Evolutionary conservation across 345 rosid species (phyloP), one percentile per base, ranked within the genome.

Genomic region (Euphorbia peplus): DNA sequence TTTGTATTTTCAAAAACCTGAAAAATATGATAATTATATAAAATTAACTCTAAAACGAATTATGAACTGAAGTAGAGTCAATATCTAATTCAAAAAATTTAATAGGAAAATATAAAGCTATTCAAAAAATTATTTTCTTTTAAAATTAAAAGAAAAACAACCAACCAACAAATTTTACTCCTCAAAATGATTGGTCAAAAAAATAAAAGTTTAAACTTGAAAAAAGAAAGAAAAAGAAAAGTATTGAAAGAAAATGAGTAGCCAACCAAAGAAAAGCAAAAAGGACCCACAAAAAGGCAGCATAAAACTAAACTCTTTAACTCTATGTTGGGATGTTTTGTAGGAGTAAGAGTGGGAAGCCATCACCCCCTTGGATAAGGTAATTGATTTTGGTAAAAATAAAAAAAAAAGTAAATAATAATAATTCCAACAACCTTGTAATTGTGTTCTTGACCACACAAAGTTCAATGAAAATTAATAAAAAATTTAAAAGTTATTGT

Each of bases 401-500:
- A 19, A 24, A 60, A 21, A 19, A 44, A 22, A 19, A 19, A n/a
- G 44, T n/a, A 26, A 29, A 44, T 46, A 53, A 3, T 29, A 46
- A 28, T 61, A 73, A 62, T 78, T 62, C 75, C 70, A 66, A 69
- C 64, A 46, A 32, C 70, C 67, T 62, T 39, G 35, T 22, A 67
- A 67, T 70, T 4, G 48, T 74, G 72, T 70, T 67, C 62, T 78
- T 73, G 75, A 68, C 78, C 75, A 61, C 39, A 44, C 61, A 48
- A 55, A 66, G 32, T 14, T 44, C 16, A 39, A 39, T 5, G 9
- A 50, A 5, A 5, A 50, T 5, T 18, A 44, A 21, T 4, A 53
- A 53, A 19, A 21, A 21, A 18, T 3, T 0, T 4, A 47, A 26
- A 44, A 3, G 15, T 3, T 25, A 6, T 46, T 26, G 2, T 13